These are phyloP conservation scores for Samsoniella hepiali DNA, from an alignment of 2,329 filamentous ascomycete genomes.

Conservation along the genomic window DNA sequence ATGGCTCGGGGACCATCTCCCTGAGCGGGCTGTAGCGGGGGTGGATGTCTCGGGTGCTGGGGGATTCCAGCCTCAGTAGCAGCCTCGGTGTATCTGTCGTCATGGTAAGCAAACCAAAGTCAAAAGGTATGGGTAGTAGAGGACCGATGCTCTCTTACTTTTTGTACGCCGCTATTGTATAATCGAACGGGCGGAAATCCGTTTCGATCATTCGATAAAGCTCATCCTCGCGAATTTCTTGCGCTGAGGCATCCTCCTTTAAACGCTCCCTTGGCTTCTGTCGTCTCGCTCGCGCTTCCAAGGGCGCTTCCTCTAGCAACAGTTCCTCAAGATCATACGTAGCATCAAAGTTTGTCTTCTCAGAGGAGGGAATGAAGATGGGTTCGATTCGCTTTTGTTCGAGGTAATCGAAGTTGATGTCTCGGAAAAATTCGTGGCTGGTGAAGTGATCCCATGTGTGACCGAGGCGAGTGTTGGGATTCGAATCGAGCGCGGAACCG, in stretches of 20 bases:
- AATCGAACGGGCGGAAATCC: conserved; percentile 93
- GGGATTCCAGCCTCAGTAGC: conserved; percentile 10
- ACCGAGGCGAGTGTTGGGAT: conserved; percentile 80
- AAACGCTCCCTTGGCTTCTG: conserved; percentile 91
- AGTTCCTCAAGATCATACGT: conserved; percentile 97
- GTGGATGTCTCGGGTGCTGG: not conserved
- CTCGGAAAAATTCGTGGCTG: conserved; percentile 83
- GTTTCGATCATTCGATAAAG: conserved; percentile 91
- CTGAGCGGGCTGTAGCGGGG: not conserved
- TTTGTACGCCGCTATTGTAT: conserved; percentile 76
- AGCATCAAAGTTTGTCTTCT: conserved; percentile 98
- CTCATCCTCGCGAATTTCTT: conserved; percentile 92
- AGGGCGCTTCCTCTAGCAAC: conserved; percentile 85
- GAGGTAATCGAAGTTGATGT: conserved; percentile 78
- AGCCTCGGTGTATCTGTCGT: conserved; percentile 16
- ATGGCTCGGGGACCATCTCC: conserved; percentile 42
- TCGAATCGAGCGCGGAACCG: conserved; percentile 74
- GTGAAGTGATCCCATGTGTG: conserved; percentile 81
- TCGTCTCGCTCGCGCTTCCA: conserved; percentile 86
- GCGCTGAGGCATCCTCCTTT: conserved; percentile 90
- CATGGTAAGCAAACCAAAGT: not conserved
- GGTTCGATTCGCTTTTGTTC: conserved; percentile 87
- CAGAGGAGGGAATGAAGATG: conserved; percentile 87
- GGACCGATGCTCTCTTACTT: conserved; percentile 54
- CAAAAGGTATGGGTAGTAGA: conserved; percentile 30